phyloP scores from a whole-genome alignment of 2,329 filamentous ascomycete genomes.

The Penicillium fuscoglaucum region DNA sequence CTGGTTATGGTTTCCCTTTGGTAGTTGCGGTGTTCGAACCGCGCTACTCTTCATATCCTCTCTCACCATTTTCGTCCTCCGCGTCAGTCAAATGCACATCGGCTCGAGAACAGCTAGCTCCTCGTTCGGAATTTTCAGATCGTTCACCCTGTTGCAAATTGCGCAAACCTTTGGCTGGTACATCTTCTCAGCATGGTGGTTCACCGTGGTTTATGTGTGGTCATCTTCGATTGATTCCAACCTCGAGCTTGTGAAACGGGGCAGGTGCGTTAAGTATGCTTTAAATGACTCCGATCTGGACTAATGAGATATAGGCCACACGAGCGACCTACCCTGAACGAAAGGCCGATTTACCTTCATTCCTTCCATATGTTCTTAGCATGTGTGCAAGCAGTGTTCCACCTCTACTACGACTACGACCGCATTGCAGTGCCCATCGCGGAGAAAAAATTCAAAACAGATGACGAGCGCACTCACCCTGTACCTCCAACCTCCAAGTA shows the following conservation, averaged over 20 bases:
- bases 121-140: conserved; percentile 63
- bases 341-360: conserved; percentile 79
- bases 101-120: conserved; percentile 71
- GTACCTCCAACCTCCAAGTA: conserved; percentile 39
- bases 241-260: conserved; percentile 71
- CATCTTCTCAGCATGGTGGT: conserved; percentile 72
- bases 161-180: conserved; percentile 75
- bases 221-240: conserved; percentile 61
- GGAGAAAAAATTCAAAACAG: conserved; percentile 34
- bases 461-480: conserved; percentile 40
- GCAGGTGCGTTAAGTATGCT: conserved; percentile 52
- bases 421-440: conserved; percentile 56
- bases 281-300: conserved; percentile 2
- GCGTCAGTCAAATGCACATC: conserved; percentile 79
- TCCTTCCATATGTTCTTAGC: conserved; percentile 69
- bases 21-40: conserved; percentile 71
- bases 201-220: conserved; percentile 78
- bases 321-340: conserved; percentile 77
- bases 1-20: conserved; percentile 85
- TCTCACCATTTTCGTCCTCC: conserved; percentile 77
- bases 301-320: conserved; percentile 41
- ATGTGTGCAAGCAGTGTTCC: conserved; percentile 65
- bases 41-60: conserved; percentile 73
- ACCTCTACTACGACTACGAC: conserved; percentile 74
- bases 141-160: conserved; percentile 60